These are phyloP conservation scores for Chlamydomonas schloesseri DNA, from an alignment of 139 green algal genomes.

Conservation along the genomic window DNA sequence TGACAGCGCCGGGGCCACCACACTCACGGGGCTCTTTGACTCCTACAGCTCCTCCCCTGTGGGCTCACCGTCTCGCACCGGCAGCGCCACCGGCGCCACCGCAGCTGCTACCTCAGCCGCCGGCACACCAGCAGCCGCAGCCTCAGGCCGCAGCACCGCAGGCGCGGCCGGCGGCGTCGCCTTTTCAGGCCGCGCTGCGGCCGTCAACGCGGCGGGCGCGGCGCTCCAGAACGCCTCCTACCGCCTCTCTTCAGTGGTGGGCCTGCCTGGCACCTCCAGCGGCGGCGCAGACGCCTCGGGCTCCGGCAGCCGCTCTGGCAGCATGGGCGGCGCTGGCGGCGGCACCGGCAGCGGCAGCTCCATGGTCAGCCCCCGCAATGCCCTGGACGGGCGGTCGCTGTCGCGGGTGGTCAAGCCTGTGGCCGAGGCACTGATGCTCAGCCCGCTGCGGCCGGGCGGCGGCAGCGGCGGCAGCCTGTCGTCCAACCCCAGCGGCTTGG, in stretches of 20 bases:
- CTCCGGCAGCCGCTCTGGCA: neutral
- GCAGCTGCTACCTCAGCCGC: neutral
- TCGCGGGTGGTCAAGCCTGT: neutral
- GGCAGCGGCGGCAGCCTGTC: too few relatives aligned
- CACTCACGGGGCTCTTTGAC: neutral
- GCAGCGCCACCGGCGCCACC: too few relatives aligned
- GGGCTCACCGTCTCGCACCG: neutral
- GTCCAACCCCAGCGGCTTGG: too few relatives aligned
- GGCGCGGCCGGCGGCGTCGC: too few relatives aligned
- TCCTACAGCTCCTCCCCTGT: neutral
- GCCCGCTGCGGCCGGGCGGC: neutral
- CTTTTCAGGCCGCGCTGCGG: too few relatives aligned
- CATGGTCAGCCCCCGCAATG: slow-evolving; percentile 20
- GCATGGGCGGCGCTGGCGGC: neutral
- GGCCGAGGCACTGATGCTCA: neutral
- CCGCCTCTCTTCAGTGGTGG: neutral
- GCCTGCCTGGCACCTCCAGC: too few relatives aligned
- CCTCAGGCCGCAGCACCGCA: neutral
- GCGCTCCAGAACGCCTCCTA: neutral
- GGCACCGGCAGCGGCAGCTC: neutral
- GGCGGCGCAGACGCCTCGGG: too few relatives aligned
- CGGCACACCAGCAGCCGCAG: neutral
- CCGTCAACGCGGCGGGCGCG: neutral
- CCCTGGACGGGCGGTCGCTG: neutral
- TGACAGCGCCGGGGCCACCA: neutral